phyloP scores from a whole-genome alignment of 1,284 basidiomycete genomes.

The Cerrena zonata region DNA sequence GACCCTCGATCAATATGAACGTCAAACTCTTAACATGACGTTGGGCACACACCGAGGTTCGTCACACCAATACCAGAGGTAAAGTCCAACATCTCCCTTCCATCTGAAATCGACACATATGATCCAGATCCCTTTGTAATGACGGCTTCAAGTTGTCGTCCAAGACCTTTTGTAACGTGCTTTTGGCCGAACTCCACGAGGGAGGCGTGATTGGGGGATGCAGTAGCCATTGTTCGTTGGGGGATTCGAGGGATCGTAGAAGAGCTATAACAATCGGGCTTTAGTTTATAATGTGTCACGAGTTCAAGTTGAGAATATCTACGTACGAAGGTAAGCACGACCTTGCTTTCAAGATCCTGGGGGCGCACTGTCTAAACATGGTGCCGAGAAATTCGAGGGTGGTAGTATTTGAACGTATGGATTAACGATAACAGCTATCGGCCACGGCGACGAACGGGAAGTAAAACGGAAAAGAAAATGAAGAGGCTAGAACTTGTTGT shows the following conservation, averaged over 20 bases:
- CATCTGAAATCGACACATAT: conserved; percentile 68
- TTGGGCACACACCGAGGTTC: conserved; percentile 51
- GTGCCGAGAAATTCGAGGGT: neutral
- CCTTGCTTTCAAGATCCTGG: neutral
- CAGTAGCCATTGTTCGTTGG: conserved; percentile 11
- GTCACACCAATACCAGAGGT: conserved; percentile 84
- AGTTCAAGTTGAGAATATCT: neutral
- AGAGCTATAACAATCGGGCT: neutral
- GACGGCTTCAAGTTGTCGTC: conserved; percentile 63
- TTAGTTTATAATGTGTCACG: neutral
- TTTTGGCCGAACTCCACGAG: conserved; percentile 45
- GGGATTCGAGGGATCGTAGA: neutral
- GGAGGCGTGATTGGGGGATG: conserved; percentile 16
- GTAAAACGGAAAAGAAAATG: neutral
- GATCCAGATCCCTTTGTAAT: conserved; percentile 76
- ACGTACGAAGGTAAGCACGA: neutral
- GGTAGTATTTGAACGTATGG: too few relatives aligned
- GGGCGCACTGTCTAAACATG: neutral
- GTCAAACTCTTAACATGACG: neutral
- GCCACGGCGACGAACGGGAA: neutral
- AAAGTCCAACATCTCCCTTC: conserved; percentile 73
- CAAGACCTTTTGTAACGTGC: conserved; percentile 70
- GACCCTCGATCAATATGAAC: neutral
- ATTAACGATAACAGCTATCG: too few relatives aligned
- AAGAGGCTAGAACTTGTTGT: neutral